Evolutionary conservation across 441 rosid species (phyloP).

Genomic region (Omphalea diandra): DNA sequence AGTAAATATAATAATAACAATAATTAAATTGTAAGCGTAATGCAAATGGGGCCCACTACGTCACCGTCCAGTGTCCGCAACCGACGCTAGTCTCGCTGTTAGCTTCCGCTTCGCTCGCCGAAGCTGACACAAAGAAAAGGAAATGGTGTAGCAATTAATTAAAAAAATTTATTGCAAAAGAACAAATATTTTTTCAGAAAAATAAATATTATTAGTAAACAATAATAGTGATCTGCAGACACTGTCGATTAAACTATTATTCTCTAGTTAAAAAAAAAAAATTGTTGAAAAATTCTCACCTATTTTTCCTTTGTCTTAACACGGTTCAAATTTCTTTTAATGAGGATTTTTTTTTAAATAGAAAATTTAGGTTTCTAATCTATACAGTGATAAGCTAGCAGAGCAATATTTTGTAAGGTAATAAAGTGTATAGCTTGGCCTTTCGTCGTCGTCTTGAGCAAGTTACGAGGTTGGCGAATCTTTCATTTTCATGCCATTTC

Average conservation of each 20-base stretch:
- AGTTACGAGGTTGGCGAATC: conserved; percentile 22
- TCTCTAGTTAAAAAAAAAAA: not conserved
- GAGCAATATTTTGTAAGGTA: too few species aligned
- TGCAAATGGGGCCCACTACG: too few species aligned
- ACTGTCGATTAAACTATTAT: not conserved
- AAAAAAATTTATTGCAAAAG: not conserved
- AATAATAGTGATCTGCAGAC: not conserved
- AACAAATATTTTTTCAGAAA: not conserved
- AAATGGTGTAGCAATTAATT: too few species aligned
- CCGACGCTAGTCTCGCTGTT: too few species aligned
- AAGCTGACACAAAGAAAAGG: not conserved
- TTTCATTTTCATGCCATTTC: conserved; percentile 1
- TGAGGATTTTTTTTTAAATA: too few species aligned
- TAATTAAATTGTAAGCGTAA: too few species aligned
- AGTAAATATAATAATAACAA: too few species aligned
- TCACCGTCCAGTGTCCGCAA: not conserved
- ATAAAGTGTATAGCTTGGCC: too few species aligned
- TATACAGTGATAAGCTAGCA: not conserved
- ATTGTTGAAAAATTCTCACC: not conserved
- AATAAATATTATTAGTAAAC: too few species aligned
- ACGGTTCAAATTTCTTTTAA: too few species aligned
- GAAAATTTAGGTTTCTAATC: not conserved
- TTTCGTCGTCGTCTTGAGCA: not conserved
- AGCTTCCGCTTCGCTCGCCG: not conserved
- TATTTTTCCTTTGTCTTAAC: not conserved